phyloP scores from a whole-genome alignment of 2,329 filamentous ascomycete species.

The Huntiella abstrusa region DNA sequence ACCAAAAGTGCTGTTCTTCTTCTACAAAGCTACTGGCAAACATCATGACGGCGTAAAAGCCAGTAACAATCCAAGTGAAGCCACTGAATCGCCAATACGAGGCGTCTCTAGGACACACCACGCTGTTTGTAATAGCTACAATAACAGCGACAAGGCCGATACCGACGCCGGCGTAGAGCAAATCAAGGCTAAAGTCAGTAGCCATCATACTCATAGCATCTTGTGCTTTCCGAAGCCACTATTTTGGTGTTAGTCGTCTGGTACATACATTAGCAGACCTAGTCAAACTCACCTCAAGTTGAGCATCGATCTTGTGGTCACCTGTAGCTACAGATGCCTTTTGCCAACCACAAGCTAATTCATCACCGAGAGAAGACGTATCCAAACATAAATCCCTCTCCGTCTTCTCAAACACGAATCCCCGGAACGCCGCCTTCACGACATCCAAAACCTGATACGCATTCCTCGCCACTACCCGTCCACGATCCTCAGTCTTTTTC shows the following conservation, averaged over 20 bases:
- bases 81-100: background rate
- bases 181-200: constrained; percentile 63
- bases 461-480: constrained; percentile 57
- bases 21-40: constrained; percentile 96
- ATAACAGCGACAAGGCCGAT: constrained; percentile 29
- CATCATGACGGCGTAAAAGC: constrained; percentile 66
- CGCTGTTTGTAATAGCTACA: constrained; percentile 14
- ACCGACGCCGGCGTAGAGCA: constrained; percentile 25
- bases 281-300: constrained; percentile 1
- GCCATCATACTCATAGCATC: constrained; percentile 70
- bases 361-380: constrained; percentile 24
- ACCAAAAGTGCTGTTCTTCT: constrained; percentile 98
- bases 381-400: constrained; percentile 1
- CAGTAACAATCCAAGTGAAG: background rate
- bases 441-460: constrained; percentile 63
- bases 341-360: constrained; percentile 52
- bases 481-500: constrained; percentile 43
- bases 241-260: background rate
- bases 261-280: background rate
- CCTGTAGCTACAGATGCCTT: constrained; percentile 13
- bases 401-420: constrained; percentile 17
- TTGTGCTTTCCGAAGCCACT: constrained; percentile 56
- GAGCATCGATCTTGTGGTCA: background rate
- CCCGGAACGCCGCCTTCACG: constrained; percentile 51
- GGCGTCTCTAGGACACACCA: too few species aligned